phyloP scores from a whole-genome alignment of 2,329 filamentous ascomycete genomes.

The Tetracladium maxilliforme region DNA sequence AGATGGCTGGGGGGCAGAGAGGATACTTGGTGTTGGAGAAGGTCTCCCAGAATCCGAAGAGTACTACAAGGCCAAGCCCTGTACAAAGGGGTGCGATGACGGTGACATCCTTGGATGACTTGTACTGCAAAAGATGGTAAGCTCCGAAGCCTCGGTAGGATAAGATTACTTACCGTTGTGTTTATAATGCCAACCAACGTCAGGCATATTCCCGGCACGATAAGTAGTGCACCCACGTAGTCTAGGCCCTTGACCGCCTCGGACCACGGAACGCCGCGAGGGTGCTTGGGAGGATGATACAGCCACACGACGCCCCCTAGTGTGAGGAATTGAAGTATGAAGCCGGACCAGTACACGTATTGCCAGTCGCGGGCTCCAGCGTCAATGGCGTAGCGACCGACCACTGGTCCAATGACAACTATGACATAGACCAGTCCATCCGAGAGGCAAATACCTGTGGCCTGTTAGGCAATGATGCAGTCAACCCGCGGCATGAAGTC shows the following conservation, averaged over 20 bases:
- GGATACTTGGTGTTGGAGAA: too few relatives aligned
- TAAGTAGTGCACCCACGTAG: constrained; percentile 21
- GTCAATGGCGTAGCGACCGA: constrained; percentile 1
- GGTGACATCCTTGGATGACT: constrained; percentile 17
- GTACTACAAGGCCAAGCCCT: constrained; percentile 17
- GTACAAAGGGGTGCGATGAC: constrained; percentile 20
- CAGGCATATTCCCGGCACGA: constrained; percentile 17
- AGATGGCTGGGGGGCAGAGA: constrained; percentile 18
- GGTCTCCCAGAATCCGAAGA: constrained; percentile 23
- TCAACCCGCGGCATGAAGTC: too few relatives aligned
- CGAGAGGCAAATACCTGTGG: constrained; percentile 1
- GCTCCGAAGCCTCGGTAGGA: too few relatives aligned
- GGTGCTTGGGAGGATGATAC: constrained; percentile 17
- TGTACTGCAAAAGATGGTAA: too few relatives aligned
- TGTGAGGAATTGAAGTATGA: too few relatives aligned
- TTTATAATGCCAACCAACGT: constrained; percentile 24
- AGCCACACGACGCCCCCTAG: too few relatives aligned
- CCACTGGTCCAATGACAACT: constrained; percentile 1
- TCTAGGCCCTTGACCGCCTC: constrained; percentile 20
- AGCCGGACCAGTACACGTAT: too few relatives aligned
- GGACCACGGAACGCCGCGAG: constrained; percentile 16
- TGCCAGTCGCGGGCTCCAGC: constrained; percentile 24
- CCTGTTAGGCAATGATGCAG: too few relatives aligned
- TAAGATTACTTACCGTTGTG: too few relatives aligned
- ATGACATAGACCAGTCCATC: constrained; percentile 2